Percentiles rank a stretch among this genome's conserved stretches.
These are phyloP conservation scores for Penicillium odoratum DNA, from an alignment of 495 filamentous ascomycete species.

Conservation along the genomic window DNA sequence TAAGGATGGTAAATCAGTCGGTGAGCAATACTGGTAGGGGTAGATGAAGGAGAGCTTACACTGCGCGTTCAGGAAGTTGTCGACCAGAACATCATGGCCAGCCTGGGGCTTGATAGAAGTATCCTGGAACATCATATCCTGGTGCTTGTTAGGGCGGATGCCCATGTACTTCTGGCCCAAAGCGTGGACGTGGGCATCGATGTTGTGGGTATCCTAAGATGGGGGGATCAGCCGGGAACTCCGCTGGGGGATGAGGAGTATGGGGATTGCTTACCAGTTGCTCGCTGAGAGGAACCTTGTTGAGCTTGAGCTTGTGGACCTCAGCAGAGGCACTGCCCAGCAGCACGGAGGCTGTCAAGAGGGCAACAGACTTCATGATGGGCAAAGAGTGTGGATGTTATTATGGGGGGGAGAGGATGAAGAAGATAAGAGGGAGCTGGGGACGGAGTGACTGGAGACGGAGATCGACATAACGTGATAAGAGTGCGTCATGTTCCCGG, in stretches of 20 bases:
- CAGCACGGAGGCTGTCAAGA: slow-evolving; percentile 77
- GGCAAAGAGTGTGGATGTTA: slow-evolving; percentile 22
- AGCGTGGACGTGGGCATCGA: slow-evolving; percentile 75
- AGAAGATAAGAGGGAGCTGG: slow-evolving; percentile 25
- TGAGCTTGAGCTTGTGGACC: slow-evolving; percentile 91
- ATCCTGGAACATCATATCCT: slow-evolving; percentile 76
- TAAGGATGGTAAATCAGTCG: slow-evolving; percentile 9
- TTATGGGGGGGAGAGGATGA: slow-evolving; percentile 18
- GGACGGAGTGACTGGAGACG: slow-evolving; percentile 20
- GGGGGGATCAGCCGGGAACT: slow-evolving; percentile 18
- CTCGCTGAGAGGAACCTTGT: slow-evolving; percentile 91
- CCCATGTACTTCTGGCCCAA: slow-evolving; percentile 89
- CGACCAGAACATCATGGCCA: slow-evolving; percentile 82
- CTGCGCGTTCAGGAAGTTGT: slow-evolving; percentile 98
- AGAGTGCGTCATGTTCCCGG: slow-evolving; percentile 25
- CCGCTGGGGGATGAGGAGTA: slow-evolving; percentile 2
- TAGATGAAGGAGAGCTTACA: slow-evolving; percentile 57
- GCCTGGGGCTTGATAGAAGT: slow-evolving; percentile 63
- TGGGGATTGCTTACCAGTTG: slow-evolving; percentile 71
- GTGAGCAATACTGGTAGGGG: background rate
- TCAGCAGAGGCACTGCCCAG: slow-evolving; percentile 79
- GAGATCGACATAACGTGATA: slow-evolving; percentile 32
- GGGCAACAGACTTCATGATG: slow-evolving; percentile 78
- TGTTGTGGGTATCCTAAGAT: slow-evolving; percentile 67
- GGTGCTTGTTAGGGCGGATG: slow-evolving; percentile 64